Percentiles rank a stretch among this genome's conserved stretches.
Conservation (phyloP, 495 filamentous ascomycete species). For the Aspergillus kassunensis region DNA sequence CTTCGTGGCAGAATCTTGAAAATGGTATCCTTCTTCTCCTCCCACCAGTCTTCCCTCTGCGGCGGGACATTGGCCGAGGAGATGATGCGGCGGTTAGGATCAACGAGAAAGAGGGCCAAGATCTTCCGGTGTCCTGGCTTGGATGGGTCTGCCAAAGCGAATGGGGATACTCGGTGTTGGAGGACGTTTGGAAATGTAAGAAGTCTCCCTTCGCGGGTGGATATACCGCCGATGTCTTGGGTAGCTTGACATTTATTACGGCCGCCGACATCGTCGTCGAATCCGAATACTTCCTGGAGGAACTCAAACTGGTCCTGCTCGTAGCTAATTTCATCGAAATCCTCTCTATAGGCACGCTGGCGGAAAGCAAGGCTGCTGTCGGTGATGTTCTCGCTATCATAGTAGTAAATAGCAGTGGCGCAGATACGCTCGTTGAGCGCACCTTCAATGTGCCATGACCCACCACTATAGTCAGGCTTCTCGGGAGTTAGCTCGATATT, state of each 20-base stretch:
- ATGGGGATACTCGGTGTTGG: conserved; percentile 50
- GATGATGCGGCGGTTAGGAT: conserved; percentile 44
- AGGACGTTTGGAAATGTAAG: conserved; percentile 26
- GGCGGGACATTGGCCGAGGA: conserved; percentile 53
- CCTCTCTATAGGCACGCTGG: conserved; percentile 18
- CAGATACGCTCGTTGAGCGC: conserved; percentile 46
- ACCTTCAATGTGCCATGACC: conserved; percentile 50
- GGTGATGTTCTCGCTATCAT: conserved; percentile 55
- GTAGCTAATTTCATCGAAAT: conserved; percentile 6
- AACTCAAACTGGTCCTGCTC: conserved; percentile 17
- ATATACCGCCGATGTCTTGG: conserved; percentile 30
- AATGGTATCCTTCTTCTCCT: conserved; percentile 17
- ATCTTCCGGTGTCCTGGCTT: conserved; percentile 51
- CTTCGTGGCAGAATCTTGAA: conserved; percentile 5
- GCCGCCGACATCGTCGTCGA: conserved; percentile 10
- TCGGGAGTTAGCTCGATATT: conserved; percentile 56
- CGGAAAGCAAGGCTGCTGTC: conserved; percentile 42
- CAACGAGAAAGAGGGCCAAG: conserved; percentile 51
- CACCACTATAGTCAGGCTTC: conserved; percentile 41
- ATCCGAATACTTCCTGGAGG: conserved; percentile 20
- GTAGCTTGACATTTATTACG: background rate
- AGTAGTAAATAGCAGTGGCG: conserved; percentile 56
- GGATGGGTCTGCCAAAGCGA: conserved; percentile 41
- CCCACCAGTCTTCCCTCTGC: conserved; percentile 34
- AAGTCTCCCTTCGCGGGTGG: conserved; percentile 18